Conservation (phyloP, 805 yeast species). For the Lachancea fermentati region DNA sequence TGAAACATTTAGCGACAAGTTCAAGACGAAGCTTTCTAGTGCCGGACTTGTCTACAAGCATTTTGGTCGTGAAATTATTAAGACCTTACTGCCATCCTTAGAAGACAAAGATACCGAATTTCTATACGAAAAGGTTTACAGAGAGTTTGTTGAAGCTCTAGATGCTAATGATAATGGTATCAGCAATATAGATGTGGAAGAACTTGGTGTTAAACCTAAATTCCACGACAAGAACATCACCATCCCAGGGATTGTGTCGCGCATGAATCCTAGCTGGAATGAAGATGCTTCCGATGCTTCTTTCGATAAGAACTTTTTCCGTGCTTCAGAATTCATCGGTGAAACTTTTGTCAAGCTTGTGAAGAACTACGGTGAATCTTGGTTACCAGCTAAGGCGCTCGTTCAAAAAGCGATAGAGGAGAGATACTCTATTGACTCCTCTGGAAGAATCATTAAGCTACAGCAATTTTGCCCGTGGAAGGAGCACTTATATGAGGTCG, state of each 20-base stretch:
- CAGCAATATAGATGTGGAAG: slow-evolving; percentile 49
- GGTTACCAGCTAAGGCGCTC: slow-evolving; percentile 83
- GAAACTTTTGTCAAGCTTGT: slow-evolving; percentile 63
- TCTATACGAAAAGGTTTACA: slow-evolving; percentile 72
- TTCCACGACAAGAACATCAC: slow-evolving; percentile 72
- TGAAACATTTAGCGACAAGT: slow-evolving; percentile 61
- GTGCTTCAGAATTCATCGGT: slow-evolving; percentile 83
- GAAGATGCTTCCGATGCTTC: slow-evolving; percentile 58
- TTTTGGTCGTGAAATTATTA: slow-evolving; percentile 66
- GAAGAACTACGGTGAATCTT: slow-evolving; percentile 68
- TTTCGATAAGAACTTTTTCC: slow-evolving; percentile 58
- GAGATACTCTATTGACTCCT: slow-evolving; percentile 53
- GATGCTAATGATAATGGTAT: slow-evolving; percentile 98
- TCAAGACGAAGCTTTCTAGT: slow-evolving; percentile 76
- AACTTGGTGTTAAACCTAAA: slow-evolving; percentile 41
- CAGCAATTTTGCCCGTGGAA: slow-evolving; percentile 91
- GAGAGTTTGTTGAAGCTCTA: slow-evolving; percentile 80
- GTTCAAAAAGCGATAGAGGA: slow-evolving; percentile 64
- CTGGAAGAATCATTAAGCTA: slow-evolving; percentile 71
- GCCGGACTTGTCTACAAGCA: slow-evolving; percentile 93
- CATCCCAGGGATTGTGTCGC: slow-evolving; percentile 70
- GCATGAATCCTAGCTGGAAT: slow-evolving; percentile 84
- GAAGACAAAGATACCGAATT: slow-evolving; percentile 47
- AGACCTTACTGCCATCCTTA: slow-evolving; percentile 39
- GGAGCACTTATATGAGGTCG: slow-evolving; percentile 77